Conservation (phyloP, 2,329 filamentous ascomycete species). For the Diaporthe caulivora region DNA sequence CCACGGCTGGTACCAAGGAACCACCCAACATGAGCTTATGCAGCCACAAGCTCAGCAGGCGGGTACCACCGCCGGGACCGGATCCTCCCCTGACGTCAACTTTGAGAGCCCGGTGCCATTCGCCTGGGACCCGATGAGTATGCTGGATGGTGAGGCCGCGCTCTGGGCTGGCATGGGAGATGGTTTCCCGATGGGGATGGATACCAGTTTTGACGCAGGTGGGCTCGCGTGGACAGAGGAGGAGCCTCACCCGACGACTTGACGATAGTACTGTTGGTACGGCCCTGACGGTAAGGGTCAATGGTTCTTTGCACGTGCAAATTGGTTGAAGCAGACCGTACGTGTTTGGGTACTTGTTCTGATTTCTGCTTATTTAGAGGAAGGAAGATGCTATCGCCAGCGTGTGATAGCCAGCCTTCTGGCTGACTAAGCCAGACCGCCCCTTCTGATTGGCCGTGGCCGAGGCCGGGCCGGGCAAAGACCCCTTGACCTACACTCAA, state of each 20-base stretch:
- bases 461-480: too few relatives aligned
- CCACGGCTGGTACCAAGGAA: background rate
- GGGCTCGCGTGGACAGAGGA: background rate
- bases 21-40: background rate
- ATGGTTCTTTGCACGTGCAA: too few relatives aligned
- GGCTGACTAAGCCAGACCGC: too few relatives aligned
- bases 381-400: too few relatives aligned
- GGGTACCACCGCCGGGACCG: background rate
- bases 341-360: too few relatives aligned
- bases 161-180: background rate
- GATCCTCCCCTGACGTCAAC: background rate
- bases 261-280: background rate
- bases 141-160: constrained; percentile 18
- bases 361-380: too few relatives aligned
- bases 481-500: too few relatives aligned
- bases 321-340: too few relatives aligned
- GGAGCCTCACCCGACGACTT: too few relatives aligned
- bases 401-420: too few relatives aligned
- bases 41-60: background rate
- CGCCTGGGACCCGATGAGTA: constrained; percentile 16
- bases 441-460: too few relatives aligned
- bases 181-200: background rate
- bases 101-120: background rate
- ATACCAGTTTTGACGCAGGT: background rate
- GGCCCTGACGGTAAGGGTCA: too few relatives aligned